Percentiles rank a stretch among this genome's conserved stretches.
Evolutionary conservation across 805 yeast genomes (phyloP).

Genomic region (Candida golubevii): DNA sequence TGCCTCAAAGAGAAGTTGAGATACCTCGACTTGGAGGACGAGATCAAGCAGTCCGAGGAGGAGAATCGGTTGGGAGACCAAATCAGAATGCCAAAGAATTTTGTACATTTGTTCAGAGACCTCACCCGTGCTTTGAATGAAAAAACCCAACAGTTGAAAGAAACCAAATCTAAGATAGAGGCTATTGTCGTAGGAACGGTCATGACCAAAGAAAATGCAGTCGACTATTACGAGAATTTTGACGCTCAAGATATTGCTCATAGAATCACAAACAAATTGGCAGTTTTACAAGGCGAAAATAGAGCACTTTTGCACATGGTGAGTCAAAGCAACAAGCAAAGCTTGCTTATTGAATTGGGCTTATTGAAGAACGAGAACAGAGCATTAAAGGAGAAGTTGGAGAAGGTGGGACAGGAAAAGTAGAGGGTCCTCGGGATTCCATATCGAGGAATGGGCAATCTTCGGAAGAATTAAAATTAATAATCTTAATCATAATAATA

Average conservation of each 20-base stretch:
- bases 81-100: constrained; percentile 38
- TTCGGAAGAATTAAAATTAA: too few species aligned
- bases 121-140: constrained; percentile 46
- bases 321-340: constrained; percentile 72
- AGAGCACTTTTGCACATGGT: constrained; percentile 64
- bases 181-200: constrained; percentile 40
- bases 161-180: constrained; percentile 61
- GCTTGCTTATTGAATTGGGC: constrained; percentile 64
- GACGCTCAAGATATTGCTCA: constrained; percentile 76
- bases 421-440: not conserved
- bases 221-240: constrained; percentile 54
- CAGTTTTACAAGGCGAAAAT: constrained; percentile 62
- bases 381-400: constrained; percentile 13
- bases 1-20: constrained; percentile 33
- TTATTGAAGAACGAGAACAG: constrained; percentile 44
- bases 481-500: too few species aligned
- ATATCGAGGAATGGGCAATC: too few species aligned
- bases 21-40: constrained; percentile 10
- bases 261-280: constrained; percentile 59
- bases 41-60: constrained; percentile 4
- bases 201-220: constrained; percentile 20
- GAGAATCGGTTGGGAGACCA: constrained; percentile 9
- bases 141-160: constrained; percentile 47
- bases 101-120: constrained; percentile 46
- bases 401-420: constrained; percentile 5